Evolutionary conservation across 2,329 filamentous ascomycete species (phyloP).

Genomic region (Torrubiella hemipterigena): DNA sequence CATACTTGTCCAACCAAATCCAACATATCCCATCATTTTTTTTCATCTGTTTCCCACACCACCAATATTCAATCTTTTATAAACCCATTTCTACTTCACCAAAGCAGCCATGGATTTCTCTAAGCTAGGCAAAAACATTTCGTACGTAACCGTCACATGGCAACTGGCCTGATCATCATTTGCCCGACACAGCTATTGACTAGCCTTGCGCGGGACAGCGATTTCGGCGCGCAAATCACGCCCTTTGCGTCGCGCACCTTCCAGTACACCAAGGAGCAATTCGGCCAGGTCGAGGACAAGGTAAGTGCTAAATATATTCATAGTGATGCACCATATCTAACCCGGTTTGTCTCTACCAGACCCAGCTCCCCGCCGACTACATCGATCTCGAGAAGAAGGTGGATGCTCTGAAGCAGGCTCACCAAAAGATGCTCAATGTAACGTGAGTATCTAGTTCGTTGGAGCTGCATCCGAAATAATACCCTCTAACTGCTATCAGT

Average conservation of each 20-base stretch:
- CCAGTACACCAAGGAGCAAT: conserved; percentile 96
- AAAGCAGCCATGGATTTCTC: conserved; percentile 41
- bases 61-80: conserved; percentile 6
- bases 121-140: conserved; percentile 43
- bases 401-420: conserved; percentile 91
- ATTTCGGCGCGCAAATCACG: conserved; percentile 68
- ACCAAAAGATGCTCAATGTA: conserved; percentile 93
- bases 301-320: conserved; percentile 26
- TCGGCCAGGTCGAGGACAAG: conserved; percentile 92
- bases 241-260: conserved; percentile 90
- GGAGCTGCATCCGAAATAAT: too few relatives aligned
- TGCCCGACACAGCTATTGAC: conserved; percentile 4
- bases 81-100: conserved; percentile 5
- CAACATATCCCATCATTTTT: background rate
- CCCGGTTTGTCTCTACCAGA: conserved; percentile 38
- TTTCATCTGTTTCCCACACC: conserved; percentile 5
- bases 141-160: conserved; percentile 24
- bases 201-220: conserved; percentile 20
- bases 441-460: conserved; percentile 65
- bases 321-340: conserved; percentile 6
- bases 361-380: conserved; percentile 92
- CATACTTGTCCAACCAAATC: too few relatives aligned
- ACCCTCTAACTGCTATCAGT: conserved; percentile 28
- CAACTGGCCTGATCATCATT: conserved; percentile 1
- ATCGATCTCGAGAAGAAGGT: conserved; percentile 97